A percentile compares a stretch with the other conserved stretches of the same genome.
Evolutionary conservation across 768 basidiomycete species (phyloP).

Genomic region (Pleurotus eryngii): DNA sequence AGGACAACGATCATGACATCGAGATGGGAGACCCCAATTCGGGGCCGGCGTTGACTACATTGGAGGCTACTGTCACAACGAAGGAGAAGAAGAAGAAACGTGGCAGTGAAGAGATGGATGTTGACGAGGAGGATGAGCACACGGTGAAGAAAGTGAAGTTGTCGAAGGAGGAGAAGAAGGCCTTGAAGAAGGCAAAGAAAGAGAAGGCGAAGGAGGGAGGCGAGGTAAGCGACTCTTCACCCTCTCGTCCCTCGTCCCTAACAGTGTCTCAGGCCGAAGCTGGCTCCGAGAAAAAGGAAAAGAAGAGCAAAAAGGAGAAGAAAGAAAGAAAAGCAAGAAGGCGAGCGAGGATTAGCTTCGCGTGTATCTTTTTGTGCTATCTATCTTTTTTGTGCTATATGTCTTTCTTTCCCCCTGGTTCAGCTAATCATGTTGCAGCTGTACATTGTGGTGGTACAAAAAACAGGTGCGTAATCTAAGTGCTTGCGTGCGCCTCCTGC

Average conservation of each 20-base stretch:
- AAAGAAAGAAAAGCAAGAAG: constrained; percentile 58
- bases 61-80: constrained; percentile 49
- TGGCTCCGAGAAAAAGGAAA: constrained; percentile 33
- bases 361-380: too few species aligned
- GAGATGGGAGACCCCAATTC: constrained; percentile 36
- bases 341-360: constrained; percentile 19
- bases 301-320: constrained; percentile 30
- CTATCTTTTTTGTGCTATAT: too few species aligned
- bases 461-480: too few species aligned
- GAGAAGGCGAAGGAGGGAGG: constrained; percentile 49
- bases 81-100: constrained; percentile 68
- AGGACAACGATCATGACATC: constrained; percentile 55
- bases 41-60: constrained; percentile 51
- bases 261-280: constrained; percentile 15
- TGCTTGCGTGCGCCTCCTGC: constrained; percentile 12
- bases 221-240: constrained; percentile 23
- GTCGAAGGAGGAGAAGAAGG: constrained; percentile 85
- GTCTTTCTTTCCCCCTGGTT: too few species aligned
- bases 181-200: constrained; percentile 75
- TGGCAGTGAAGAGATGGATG: constrained; percentile 64
- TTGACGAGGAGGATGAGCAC: constrained; percentile 53
- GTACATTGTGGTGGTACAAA: too few species aligned
- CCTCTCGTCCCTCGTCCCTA: constrained; percentile 3
- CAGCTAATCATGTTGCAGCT: too few species aligned
- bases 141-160: constrained; percentile 70